phyloP scores from a whole-genome alignment of 768 basidiomycete genomes.

The Terana coerulea region DNA sequence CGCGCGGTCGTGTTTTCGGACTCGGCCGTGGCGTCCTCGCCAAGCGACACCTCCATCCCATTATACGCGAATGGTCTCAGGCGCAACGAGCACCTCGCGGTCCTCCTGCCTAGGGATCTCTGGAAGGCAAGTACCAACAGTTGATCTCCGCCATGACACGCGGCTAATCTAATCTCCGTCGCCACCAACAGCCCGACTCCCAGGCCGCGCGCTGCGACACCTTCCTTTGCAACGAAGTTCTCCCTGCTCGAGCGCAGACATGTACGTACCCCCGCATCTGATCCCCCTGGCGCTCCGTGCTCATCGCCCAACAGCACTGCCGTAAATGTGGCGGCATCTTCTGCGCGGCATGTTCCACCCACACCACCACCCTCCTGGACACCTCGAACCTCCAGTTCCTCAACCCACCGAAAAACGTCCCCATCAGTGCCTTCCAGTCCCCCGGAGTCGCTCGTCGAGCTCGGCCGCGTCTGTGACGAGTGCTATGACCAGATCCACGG shows the following conservation, averaged over 20 bases:
- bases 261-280: slow-evolving; percentile 38
- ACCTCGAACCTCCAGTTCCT: slow-evolving; percentile 68
- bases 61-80: slow-evolving; percentile 13
- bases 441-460: slow-evolving; percentile 55
- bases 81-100: slow-evolving; percentile 73
- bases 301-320: slow-evolving; percentile 55
- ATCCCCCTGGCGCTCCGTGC: slow-evolving; percentile 19
- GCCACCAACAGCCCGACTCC: slow-evolving; percentile 49
- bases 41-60: slow-evolving; percentile 10
- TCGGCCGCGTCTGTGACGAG: slow-evolving; percentile 70
- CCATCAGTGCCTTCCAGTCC: slow-evolving; percentile 53
- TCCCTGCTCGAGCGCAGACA: slow-evolving; percentile 72
- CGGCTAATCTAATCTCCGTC: slow-evolving; percentile 19
- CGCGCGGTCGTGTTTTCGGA: slow-evolving; percentile 23
- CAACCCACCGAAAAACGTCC: slow-evolving; percentile 64
- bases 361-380: slow-evolving; percentile 63
- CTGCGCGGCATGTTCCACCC: slow-evolving; percentile 59
- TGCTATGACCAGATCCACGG: slow-evolving; percentile 76
- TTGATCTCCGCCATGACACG: slow-evolving; percentile 14
- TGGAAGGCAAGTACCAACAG: slow-evolving; percentile 58
- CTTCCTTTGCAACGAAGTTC: slow-evolving; percentile 65
- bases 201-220: slow-evolving; percentile 65
- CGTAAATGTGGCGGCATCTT: slow-evolving; percentile 82
- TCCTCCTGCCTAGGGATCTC: slow-evolving; percentile 60
- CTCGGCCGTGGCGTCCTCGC: slow-evolving; percentile 19